Percentiles rank a stretch among this genome's conserved stretches.
Conservation (phyloP, 345 rosid species). For the Boechera stricta region DNA sequence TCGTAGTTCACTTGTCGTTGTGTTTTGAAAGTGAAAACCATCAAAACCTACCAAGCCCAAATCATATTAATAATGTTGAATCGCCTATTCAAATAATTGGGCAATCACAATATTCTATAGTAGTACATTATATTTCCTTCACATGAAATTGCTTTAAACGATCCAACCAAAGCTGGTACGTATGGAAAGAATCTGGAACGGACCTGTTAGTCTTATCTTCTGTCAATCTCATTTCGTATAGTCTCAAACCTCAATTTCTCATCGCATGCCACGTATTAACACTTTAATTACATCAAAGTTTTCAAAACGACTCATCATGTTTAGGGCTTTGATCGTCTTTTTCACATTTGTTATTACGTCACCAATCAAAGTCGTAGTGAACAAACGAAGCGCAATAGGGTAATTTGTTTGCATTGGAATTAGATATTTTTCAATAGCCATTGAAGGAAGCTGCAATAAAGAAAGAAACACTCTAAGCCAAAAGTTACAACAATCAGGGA, state of each 20-base stretch:
- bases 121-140: not conserved
- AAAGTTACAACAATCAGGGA: not conserved
- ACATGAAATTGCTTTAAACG: not conserved
- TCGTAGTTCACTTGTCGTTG: constrained; percentile 38
- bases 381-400: not conserved
- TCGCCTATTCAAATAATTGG: constrained; percentile 25
- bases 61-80: constrained; percentile 2
- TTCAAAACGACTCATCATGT: not conserved
- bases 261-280: not conserved
- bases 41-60: constrained; percentile 7
- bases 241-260: not conserved
- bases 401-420: not conserved
- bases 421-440: constrained; percentile 87
- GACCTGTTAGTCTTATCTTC: constrained; percentile 14
- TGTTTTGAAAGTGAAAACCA: constrained; percentile 34
- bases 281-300: not conserved
- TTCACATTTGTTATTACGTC: not conserved
- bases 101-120: not conserved
- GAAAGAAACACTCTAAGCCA: not conserved
- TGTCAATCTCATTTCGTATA: constrained; percentile 13
- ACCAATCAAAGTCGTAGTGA: not conserved
- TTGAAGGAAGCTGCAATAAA: constrained; percentile 73
- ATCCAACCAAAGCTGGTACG: constrained; percentile 21
- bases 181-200: constrained; percentile 3
- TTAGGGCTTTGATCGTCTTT: not conserved